phyloP scores from a whole-genome alignment of 202 grass and related monocot genomes.

The Setaria italica region DNA sequence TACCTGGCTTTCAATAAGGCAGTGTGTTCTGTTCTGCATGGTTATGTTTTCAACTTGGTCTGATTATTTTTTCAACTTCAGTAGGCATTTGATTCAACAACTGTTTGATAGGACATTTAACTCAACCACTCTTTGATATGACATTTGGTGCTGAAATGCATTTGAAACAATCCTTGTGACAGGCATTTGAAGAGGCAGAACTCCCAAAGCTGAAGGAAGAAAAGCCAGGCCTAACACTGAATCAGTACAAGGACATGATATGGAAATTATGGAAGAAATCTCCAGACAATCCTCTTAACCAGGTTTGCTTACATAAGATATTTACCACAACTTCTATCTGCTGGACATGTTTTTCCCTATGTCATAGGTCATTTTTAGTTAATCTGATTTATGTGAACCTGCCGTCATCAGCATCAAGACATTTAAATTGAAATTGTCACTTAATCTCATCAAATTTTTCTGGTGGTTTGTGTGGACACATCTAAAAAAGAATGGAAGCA shows the following conservation, averaged over 20 bases:
- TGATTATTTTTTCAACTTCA: neutral
- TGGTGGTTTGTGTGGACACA: neutral
- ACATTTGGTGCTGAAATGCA: neutral
- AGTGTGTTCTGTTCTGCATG: neutral
- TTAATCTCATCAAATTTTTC: neutral
- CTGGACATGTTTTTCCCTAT: neutral
- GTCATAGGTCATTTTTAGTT: neutral
- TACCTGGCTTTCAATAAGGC: neutral
- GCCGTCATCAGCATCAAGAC: neutral
- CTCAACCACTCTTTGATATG: neutral
- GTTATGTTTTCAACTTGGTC: neutral
- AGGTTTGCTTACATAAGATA: constrained; percentile 57
- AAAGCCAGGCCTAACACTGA: constrained; percentile 87
- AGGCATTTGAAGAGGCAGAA: constrained; percentile 98
- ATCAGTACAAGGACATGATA: constrained; percentile 99
- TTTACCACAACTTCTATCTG: neutral
- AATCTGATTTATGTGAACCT: neutral
- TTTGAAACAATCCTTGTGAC: constrained; percentile 25
- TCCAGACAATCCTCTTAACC: constrained; percentile 94
- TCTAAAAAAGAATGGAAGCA: constrained; percentile 6
- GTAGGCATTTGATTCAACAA: constrained; percentile 9
- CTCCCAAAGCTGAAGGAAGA: constrained; percentile 97
- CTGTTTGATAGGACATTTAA: neutral
- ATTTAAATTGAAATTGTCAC: neutral
- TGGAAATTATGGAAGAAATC: constrained; percentile 99